phyloP scores from a whole-genome alignment of 2,329 filamentous ascomycete genomes.

The Sarocladium oryzae region DNA sequence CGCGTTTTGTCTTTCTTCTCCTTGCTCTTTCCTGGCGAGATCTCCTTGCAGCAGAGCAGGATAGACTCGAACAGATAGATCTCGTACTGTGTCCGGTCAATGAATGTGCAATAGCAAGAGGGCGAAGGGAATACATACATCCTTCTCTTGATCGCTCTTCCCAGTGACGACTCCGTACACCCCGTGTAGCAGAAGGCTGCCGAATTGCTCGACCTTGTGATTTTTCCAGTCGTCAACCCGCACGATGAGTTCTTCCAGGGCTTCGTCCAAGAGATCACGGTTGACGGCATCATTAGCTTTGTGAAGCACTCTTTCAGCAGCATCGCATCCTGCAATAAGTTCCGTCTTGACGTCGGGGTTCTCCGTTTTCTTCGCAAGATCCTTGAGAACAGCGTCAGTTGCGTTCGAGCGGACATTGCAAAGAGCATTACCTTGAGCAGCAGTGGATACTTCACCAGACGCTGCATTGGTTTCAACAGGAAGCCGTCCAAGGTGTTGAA shows the following conservation, averaged over 20 bases:
- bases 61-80: slow-evolving; percentile 97
- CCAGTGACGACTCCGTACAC: slow-evolving; percentile 88
- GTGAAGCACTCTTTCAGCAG: slow-evolving; percentile 73
- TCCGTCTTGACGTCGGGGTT: slow-evolving; percentile 66
- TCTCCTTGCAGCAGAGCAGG: slow-evolving; percentile 92
- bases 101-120: background rate
- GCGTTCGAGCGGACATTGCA: too few relatives aligned
- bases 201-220: slow-evolving; percentile 85
- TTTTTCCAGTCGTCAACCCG: slow-evolving; percentile 97
- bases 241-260: slow-evolving; percentile 70
- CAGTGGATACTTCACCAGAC: slow-evolving; percentile 88
- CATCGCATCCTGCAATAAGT: slow-evolving; percentile 68
- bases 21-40: slow-evolving; percentile 75
- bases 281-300: slow-evolving; percentile 89
- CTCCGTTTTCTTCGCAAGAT: slow-evolving; percentile 79
- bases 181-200: slow-evolving; percentile 79
- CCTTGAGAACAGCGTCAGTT: too few relatives aligned
- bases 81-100: slow-evolving; percentile 65
- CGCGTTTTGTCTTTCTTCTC: slow-evolving; percentile 65
- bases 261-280: slow-evolving; percentile 76
- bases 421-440: slow-evolving; percentile 71
- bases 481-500: slow-evolving; percentile 88
- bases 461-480: slow-evolving; percentile 91
- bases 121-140: slow-evolving; percentile 48
- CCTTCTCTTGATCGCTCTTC: slow-evolving; percentile 84